Percentiles rank a stretch among this genome's conserved stretches.
Conservation (phyloP, 2,329 filamentous ascomycete species). For the Colletotrichum higginsianum region DNA sequence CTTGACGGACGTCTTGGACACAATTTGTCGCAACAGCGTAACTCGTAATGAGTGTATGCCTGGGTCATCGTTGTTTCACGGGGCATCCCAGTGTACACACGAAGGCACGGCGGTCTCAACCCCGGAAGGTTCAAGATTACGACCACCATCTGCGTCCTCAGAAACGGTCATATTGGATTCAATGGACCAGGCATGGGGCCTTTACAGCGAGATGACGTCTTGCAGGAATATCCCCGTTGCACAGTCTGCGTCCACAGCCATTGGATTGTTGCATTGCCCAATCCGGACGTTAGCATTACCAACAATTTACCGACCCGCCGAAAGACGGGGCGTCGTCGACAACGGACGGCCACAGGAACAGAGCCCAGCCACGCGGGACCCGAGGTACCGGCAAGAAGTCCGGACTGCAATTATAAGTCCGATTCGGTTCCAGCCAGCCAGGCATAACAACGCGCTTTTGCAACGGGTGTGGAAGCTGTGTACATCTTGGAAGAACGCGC, state of each 20-base stretch:
- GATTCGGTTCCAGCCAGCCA: neutral
- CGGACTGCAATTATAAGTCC: neutral
- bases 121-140: neutral
- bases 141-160: neutral
- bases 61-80: neutral
- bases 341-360: neutral
- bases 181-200: neutral
- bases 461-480: neutral
- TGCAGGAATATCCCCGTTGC: neutral
- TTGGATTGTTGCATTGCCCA: neutral
- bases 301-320: neutral
- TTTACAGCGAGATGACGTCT: neutral
- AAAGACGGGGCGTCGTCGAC: slow-evolving; percentile 8
- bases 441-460: neutral
- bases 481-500: neutral
- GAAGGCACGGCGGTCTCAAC: neutral
- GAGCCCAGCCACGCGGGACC: neutral
- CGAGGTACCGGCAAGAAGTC: neutral
- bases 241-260: neutral
- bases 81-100: neutral
- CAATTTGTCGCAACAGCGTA: neutral
- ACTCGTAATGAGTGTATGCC: neutral
- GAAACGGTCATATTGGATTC: neutral
- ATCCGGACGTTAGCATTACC: slow-evolving; percentile 11
- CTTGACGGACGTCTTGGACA: neutral